Evolutionary conservation across 2,329 filamentous ascomycete species (phyloP).

Genomic region (Claviceps citrina): DNA sequence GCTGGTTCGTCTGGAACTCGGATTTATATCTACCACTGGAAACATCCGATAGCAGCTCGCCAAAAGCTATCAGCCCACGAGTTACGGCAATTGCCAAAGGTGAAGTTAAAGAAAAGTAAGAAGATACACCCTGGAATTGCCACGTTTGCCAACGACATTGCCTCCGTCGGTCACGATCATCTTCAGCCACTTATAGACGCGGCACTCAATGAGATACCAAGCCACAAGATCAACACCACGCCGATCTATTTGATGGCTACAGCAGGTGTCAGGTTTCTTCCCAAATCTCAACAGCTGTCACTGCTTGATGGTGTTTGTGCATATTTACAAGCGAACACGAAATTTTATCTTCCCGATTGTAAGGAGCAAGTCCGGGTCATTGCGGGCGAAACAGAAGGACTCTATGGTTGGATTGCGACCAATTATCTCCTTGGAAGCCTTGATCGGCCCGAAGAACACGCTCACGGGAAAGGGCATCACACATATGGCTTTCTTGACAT

Average conservation of each 20-base stretch:
- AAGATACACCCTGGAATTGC: constrained; percentile 92
- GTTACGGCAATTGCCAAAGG: constrained; percentile 54
- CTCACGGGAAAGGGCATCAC: constrained; percentile 74
- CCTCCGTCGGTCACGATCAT: constrained; percentile 66
- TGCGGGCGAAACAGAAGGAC: constrained; percentile 80
- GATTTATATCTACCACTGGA: constrained; percentile 88
- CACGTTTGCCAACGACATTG: constrained; percentile 65
- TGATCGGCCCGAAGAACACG: constrained; percentile 56
- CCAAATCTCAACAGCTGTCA: constrained; percentile 52
- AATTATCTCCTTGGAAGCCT: constrained; percentile 93
- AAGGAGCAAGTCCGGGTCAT: constrained; percentile 83
- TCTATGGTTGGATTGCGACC: constrained; percentile 95
- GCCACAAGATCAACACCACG: constrained; percentile 62
- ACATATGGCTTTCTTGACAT: constrained; percentile 98
- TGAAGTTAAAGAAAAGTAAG: constrained; percentile 76
- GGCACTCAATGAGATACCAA: constrained; percentile 63
- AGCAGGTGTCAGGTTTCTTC: constrained; percentile 81
- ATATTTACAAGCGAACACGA: constrained; percentile 61
- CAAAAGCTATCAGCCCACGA: constrained; percentile 29
- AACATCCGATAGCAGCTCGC: constrained; percentile 52
- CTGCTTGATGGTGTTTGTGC: constrained; percentile 67
- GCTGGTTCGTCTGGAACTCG: constrained; percentile 95
- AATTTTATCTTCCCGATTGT: constrained; percentile 83
- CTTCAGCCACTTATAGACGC: constrained; percentile 66
- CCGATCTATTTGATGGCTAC: constrained; percentile 93